Conservation (phyloP, 2,329 filamentous ascomycete genomes). For the Lasiodiplodia sp. region DNA sequence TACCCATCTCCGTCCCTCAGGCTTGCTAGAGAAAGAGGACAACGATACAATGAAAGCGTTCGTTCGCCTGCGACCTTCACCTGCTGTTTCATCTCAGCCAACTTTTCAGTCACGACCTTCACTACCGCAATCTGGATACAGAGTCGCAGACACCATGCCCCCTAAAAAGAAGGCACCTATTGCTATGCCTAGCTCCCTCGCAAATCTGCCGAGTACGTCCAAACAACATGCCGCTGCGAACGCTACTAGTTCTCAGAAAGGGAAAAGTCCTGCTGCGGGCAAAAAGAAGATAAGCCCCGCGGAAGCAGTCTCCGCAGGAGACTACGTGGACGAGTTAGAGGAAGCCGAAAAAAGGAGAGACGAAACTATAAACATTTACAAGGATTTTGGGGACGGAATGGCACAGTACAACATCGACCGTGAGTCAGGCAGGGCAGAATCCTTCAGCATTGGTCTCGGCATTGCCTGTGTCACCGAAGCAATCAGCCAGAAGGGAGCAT, state of each 20-base stretch:
- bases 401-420: too few relatives aligned
- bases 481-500: neutral
- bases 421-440: neutral
- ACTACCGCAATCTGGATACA: neutral
- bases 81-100: neutral
- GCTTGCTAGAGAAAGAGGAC: neutral
- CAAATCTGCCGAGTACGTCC: neutral
- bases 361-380: too few relatives aligned
- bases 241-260: neutral
- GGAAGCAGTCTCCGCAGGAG: neutral
- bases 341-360: neutral
- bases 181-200: neutral
- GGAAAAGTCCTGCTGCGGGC: accelerated
- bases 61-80: neutral
- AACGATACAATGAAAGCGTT: neutral
- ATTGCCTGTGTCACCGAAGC: slow-evolving; percentile 7
- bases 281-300: neutral
- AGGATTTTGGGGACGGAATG: too few relatives aligned
- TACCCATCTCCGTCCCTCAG: neutral
- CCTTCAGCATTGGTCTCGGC: neutral
- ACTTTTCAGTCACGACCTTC: neutral
- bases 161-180: neutral
- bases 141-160: neutral
- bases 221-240: neutral
- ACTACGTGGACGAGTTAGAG: neutral